Conservation (phyloP, 768 basidiomycete species). For the Tulasnella sp. region DNA sequence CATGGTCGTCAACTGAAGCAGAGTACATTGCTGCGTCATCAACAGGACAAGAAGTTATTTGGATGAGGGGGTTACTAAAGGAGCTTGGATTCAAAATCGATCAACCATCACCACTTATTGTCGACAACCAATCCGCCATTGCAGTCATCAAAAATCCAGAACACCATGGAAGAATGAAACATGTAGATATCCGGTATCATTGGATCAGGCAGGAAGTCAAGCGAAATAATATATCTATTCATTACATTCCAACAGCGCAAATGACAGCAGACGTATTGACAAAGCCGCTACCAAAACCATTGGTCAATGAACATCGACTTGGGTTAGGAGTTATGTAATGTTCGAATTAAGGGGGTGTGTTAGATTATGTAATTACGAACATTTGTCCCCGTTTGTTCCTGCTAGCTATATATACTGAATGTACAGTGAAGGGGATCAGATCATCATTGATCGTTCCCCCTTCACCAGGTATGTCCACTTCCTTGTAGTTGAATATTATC, state of each 20-base stretch:
- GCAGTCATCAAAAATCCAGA: conserved; percentile 20
- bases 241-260: conserved; percentile 1
- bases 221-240: neutral
- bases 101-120: conserved; percentile 28
- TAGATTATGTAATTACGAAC: neutral
- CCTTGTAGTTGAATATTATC: too few species aligned
- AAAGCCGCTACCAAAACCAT: conserved; percentile 1
- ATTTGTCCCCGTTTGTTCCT: too few species aligned
- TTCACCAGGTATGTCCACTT: too few species aligned
- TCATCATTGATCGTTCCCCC: too few species aligned
- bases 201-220: conserved; percentile 14
- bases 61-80: conserved; percentile 32
- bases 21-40: conserved; percentile 36
- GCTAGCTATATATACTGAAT: too few species aligned
- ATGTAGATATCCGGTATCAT: conserved; percentile 16
- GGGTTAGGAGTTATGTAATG: neutral
- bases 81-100: conserved; percentile 28
- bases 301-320: neutral
- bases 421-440: too few species aligned
- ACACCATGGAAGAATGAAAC: conserved; percentile 13
- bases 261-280: conserved; percentile 23
- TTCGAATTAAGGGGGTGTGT: conserved; percentile 23
- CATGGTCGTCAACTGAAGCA: conserved; percentile 39
- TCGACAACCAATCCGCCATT: conserved; percentile 21
- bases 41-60: conserved; percentile 34